These are phyloP conservation scores for Seminavis robusta DNA, from an alignment of 108 stramenopile species.

Conservation along the genomic window DNA sequence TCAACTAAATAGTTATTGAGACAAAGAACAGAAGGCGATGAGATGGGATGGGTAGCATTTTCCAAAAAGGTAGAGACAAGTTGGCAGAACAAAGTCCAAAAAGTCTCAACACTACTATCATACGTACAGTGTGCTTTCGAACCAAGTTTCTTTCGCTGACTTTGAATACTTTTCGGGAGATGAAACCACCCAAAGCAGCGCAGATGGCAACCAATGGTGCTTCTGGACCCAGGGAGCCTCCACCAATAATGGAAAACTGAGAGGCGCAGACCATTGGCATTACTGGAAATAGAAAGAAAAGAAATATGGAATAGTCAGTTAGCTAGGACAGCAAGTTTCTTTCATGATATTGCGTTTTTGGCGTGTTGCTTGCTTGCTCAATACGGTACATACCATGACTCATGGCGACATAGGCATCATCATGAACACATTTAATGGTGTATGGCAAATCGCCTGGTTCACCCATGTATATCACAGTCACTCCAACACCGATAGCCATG, in stretches of 20 bases:
- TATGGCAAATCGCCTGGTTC: slow-evolving; percentile 74
- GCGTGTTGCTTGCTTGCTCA: too few relatives aligned
- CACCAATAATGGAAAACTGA: slow-evolving; percentile 56
- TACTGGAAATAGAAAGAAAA: too few relatives aligned
- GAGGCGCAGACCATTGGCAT: slow-evolving; percentile 60
- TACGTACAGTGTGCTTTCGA: slow-evolving; percentile 46
- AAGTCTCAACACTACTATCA: not conserved
- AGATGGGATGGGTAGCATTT: not conserved
- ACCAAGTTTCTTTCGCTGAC: slow-evolving; percentile 26
- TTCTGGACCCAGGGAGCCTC: slow-evolving; percentile 48
- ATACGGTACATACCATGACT: slow-evolving; percentile 53
- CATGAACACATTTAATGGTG: slow-evolving; percentile 59
- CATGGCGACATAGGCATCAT: slow-evolving; percentile 53
- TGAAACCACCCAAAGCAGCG: slow-evolving; percentile 41
- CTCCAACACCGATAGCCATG: slow-evolving; percentile 40
- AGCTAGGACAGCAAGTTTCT: too few relatives aligned
- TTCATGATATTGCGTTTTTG: too few relatives aligned
- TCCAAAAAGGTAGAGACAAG: not conserved
- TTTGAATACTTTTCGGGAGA: slow-evolving; percentile 30
- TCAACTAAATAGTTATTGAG: not conserved
- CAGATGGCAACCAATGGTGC: slow-evolving; percentile 38
- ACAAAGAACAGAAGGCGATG: not conserved
- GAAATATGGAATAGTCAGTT: too few relatives aligned
- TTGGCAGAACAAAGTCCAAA: not conserved
- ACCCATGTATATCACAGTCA: slow-evolving; percentile 51